Percentiles rank a stretch among this genome's conserved stretches.
These are phyloP conservation scores for Centella asiatica DNA, from an alignment of 129 eudicot genomes.

Conservation along the genomic window DNA sequence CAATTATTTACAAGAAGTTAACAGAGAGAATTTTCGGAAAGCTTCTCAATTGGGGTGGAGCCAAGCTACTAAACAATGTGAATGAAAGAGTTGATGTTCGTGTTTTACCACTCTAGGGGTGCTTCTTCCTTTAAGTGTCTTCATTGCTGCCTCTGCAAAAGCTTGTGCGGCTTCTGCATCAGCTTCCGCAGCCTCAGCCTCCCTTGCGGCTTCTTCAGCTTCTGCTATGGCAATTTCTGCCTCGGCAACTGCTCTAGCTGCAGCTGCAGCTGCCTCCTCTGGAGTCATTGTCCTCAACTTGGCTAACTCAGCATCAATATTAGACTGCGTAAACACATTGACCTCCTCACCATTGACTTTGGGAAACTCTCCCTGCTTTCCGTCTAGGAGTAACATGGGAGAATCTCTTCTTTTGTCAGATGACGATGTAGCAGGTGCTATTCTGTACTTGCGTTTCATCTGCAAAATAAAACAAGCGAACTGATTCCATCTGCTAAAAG, in stretches of 20 bases:
- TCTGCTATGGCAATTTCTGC: too few relatives aligned
- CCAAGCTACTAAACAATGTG: too few relatives aligned
- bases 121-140: background rate
- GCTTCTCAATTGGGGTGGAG: too few relatives aligned
- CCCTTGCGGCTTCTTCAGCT: too few relatives aligned
- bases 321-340: slow-evolving; percentile 35
- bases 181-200: too few relatives aligned
- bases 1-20: slow-evolving; percentile 13
- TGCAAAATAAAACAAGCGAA: slow-evolving; percentile 18
- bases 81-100: too few relatives aligned
- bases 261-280: too few relatives aligned
- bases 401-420: slow-evolving; percentile 52
- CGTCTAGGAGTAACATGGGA: slow-evolving; percentile 39
- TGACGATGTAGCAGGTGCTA: slow-evolving; percentile 37
- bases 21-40: background rate
- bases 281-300: too few relatives aligned
- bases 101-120: too few relatives aligned
- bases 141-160: slow-evolving; percentile 40
- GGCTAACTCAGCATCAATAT: slow-evolving; percentile 38
- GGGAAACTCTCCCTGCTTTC: slow-evolving; percentile 41
- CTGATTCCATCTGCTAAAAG: too few relatives aligned
- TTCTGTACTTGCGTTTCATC: slow-evolving; percentile 71
- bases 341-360: slow-evolving; percentile 43
- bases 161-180: too few relatives aligned
- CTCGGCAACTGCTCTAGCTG: too few relatives aligned